Evolutionary conservation across 441 rosid genomes (phyloP).

Genomic region (Pelargonium myrrhifolium): DNA sequence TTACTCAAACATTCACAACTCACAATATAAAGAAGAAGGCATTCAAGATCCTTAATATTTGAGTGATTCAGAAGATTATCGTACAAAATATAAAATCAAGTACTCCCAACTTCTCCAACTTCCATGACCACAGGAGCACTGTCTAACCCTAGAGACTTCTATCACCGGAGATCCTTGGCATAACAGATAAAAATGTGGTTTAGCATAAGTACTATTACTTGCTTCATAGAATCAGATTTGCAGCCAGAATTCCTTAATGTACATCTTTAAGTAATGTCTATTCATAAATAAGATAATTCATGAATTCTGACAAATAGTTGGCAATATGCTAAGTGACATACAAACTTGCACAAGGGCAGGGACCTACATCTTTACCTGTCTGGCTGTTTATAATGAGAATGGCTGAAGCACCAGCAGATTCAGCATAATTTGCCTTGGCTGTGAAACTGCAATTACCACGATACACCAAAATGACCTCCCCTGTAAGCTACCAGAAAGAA

Average conservation of each 20-base stretch:
- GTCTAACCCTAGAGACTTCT: too few species aligned
- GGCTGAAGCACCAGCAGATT: slow-evolving; percentile 50
- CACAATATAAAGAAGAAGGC: background rate
- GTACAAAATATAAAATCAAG: background rate
- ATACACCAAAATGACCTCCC: slow-evolving; percentile 50
- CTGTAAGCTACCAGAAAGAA: slow-evolving; percentile 34
- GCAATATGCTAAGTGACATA: background rate
- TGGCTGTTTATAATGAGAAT: slow-evolving; percentile 48
- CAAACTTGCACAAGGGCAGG: background rate
- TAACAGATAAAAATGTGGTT: too few species aligned
- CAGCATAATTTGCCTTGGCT: slow-evolving; percentile 47
- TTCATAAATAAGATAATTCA: background rate
- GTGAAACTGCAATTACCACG: slow-evolving; percentile 61
- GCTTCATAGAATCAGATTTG: too few species aligned
- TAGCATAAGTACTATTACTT: too few species aligned
- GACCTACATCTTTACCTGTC: slow-evolving; percentile 29
- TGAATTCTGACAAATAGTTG: background rate
- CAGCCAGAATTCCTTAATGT: too few species aligned
- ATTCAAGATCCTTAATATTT: slow-evolving; percentile 3
- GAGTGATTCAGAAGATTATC: background rate
- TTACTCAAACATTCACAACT: background rate
- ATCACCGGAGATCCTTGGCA: too few species aligned
- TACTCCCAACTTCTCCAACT: too few species aligned
- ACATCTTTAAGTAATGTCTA: background rate
- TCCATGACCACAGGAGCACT: too few species aligned